A percentile compares a stretch with the other conserved stretches of the same genome.
Evolutionary conservation across 2,329 filamentous ascomycete species (phyloP).

Genomic region (Calonectria honghensis): DNA sequence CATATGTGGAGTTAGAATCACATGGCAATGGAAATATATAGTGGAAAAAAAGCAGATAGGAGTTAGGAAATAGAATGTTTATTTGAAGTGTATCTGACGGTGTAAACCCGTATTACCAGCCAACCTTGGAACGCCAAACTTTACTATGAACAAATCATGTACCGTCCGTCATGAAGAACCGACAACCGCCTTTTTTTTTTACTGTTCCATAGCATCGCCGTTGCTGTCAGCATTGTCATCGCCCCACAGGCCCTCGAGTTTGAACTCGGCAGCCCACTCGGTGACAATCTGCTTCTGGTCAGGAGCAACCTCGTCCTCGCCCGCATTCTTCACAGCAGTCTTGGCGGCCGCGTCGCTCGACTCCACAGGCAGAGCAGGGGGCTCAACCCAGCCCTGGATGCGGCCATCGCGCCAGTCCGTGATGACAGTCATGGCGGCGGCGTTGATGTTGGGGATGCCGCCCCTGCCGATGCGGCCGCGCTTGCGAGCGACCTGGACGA

Average conservation of each 20-base stretch:
- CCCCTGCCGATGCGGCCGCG: conserved; percentile 91
- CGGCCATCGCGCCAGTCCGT: conserved; percentile 98
- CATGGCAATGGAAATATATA: conserved; percentile 43
- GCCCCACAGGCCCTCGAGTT: conserved; percentile 93
- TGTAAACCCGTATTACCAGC: conserved; percentile 56
- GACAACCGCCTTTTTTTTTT: conserved; percentile 41
- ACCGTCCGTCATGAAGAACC: conserved; percentile 52
- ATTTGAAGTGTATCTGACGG: conserved; percentile 54
- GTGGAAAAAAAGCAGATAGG: conserved; percentile 42
- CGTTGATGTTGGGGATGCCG: conserved; percentile 90
- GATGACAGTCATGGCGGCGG: conserved; percentile 93
- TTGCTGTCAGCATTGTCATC: conserved; percentile 66
- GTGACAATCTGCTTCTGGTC: conserved; percentile 92
- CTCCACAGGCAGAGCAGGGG: conserved; percentile 79
- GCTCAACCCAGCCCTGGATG: conserved; percentile 93
- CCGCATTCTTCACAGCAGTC: conserved; percentile 61
- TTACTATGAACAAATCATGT: conserved; percentile 55
- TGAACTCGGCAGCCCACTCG: conserved; percentile 96
- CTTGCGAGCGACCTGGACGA: conserved; percentile 96
- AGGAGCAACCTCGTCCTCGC: conserved; percentile 68
- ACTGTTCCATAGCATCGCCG: conserved; percentile 73
- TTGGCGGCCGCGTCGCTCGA: conserved; percentile 55
- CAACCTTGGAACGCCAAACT: conserved; percentile 60
- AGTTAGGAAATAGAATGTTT: conserved; percentile 52
- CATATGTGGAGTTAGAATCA: conserved; percentile 17